Evolutionary conservation across 768 basidiomycete species (phyloP).

Genomic region (Leccinum truebloodii): DNA sequence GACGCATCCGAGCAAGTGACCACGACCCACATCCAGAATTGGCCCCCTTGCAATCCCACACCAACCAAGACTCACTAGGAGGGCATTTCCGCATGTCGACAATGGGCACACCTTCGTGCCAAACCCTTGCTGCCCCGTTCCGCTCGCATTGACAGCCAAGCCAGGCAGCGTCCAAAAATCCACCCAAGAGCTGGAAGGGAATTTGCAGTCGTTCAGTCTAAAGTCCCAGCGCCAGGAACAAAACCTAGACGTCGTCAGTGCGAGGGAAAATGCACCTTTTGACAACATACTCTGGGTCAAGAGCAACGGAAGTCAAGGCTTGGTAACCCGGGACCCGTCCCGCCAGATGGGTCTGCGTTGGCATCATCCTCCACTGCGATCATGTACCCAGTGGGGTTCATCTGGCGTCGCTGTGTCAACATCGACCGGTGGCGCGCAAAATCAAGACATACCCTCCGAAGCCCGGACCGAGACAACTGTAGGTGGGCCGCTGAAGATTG

Average conservation of each 20-base stretch:
- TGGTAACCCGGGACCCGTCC: neutral
- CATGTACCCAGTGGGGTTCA: neutral
- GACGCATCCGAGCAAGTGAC: neutral
- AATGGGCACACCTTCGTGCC: neutral
- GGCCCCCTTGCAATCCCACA: neutral
- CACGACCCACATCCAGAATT: neutral
- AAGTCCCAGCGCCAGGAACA: no score
- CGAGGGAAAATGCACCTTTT: neutral
- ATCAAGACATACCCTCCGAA: neutral
- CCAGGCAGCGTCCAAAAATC: no score
- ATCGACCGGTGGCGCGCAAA: neutral
- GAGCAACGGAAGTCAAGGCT: neutral
- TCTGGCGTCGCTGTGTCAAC: neutral
- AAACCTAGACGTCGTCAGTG: no score
- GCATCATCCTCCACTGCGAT: neutral
- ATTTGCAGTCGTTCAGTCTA: no score
- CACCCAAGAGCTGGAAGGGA: no score
- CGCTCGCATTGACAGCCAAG: no score
- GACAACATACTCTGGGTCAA: neutral
- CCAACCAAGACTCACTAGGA: neutral
- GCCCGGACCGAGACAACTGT: fast-evolving
- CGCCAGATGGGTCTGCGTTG: neutral
- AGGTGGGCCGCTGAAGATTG: neutral
- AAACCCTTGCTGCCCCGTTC: no score
- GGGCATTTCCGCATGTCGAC: neutral